Evolutionary conservation across 371 early-diverging fungal species (phyloP), one percentile per base, ranked within the genome.

Genomic region (Fennellomyces sp.): DNA sequence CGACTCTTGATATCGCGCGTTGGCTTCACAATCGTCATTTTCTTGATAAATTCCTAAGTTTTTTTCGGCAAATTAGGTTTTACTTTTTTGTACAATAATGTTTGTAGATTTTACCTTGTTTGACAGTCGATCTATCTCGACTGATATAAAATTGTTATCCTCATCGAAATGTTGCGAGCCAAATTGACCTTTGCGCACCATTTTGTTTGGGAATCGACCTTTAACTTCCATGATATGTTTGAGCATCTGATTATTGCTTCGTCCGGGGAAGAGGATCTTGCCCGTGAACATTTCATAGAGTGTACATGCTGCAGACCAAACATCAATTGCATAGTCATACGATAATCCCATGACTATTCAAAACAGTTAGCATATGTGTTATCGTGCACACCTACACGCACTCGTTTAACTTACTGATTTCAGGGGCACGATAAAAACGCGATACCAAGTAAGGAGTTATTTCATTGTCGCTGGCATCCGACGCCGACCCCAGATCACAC

Each of bases 261-360:
- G 78, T 4, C 98, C 99, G 10, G 97, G 93, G 67, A 97, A 97
- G 60, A 98, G 69, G 21, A 97, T 95, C 71, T 90, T 90, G 55
- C 97, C 97, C 1, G 96, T 97, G 63, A 88, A 94, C 23, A 99
- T 75, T 80, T 99, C 99, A 58, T 94, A 99, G 28, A 99, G 82
- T 13, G 99, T 94, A 72, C 94, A 97, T 4, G 94, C 99, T n/a
- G 97, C 87, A 15, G 98, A 95, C 99, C 99, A 99, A 60, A 99
- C 90, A 70, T 99, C 98, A 52, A 97, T 78, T 2, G 92, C 89
- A 35, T 78, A 82, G 69, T 94, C 94, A 65, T 95, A 96, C 0
- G 91, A 80, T 25, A 94, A 64, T 0, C 97, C 97, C n/a, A 98
- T 73, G 45, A 97, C 89, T 90, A 64, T 48, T 39, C 8, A 41